Evolutionary conservation across 2,329 filamentous ascomycete species (phyloP).

Genomic region (Venturia pyrina): DNA sequence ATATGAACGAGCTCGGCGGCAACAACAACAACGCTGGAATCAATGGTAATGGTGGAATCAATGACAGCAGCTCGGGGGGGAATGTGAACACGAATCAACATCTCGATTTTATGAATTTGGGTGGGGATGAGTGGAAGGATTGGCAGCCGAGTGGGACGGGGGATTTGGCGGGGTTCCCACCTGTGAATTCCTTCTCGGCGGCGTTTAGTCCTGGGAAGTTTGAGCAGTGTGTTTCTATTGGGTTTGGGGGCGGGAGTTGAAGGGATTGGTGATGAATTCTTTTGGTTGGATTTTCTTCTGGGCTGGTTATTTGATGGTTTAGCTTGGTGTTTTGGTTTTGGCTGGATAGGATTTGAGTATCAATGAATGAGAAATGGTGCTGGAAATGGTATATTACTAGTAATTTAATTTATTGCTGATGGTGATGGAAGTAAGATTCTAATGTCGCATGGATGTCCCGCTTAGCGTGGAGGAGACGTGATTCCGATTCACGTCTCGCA

Average conservation of each 20-base stretch:
- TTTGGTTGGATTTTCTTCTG: no score
- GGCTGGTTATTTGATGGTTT: no score
- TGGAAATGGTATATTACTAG: no score
- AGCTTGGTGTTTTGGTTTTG: no score
- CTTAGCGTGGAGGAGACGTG: no score
- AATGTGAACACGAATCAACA: conserved; percentile 9
- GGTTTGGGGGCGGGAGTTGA: conserved; percentile 1
- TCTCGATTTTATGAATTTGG: conserved; percentile 23
- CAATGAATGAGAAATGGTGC: no score
- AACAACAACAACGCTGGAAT: neutral
- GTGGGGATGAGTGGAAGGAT: conserved; percentile 18
- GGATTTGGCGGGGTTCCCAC: conserved; percentile 7
- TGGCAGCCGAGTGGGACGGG: conserved; percentile 13
- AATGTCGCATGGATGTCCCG: no score
- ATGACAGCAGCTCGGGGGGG: neutral
- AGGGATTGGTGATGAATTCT: neutral
- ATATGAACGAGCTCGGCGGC: neutral
- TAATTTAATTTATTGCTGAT: no score
- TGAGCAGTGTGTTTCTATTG: neutral
- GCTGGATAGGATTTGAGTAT: no score
- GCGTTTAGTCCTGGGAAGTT: conserved; percentile 6
- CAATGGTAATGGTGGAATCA: neutral
- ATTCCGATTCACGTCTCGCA: no score
- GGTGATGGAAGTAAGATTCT: no score
- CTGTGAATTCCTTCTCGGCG: neutral